Evolutionary conservation across 2,329 filamentous ascomycete genomes (phyloP), one percentile per base, ranked within the genome.

Genomic region (Colletotrichum agaves): DNA sequence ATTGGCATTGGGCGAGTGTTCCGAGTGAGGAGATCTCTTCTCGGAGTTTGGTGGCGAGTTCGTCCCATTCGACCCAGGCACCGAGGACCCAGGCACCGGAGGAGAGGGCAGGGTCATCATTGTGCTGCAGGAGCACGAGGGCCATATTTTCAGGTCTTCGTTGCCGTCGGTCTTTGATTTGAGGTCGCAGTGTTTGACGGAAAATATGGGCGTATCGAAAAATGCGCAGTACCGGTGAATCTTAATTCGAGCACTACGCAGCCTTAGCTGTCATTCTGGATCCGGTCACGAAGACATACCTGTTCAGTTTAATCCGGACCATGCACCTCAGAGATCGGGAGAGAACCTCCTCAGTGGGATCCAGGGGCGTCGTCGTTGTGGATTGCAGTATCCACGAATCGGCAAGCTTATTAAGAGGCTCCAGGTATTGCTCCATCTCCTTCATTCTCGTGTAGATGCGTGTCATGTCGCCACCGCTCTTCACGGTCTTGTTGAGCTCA

Each of bases 161-260:
- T 75, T 72, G 4, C 57, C 64, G 15, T 75, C 76, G 2, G 72
- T 61, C 33, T 73, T 75, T 37, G 76, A 75, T 61, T 77, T 77
- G 13, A 86, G 78, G 63, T 86, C 84, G 73, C 84, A 86, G 69
- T 85, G 81, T 61, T 82, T 83, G 31, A 78, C 78, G 0, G 78
- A 76, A 71, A 86, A 86, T 19, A 86, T 77, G 2, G 84, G 83
- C 5, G 81, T 74, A 69, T 86, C 83, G 49, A 78, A 81, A 72
- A 86, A 86, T 8, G 84, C 84, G 68, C 79, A 81, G 71, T 84
- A 85, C 1, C 84, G 80, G 69, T 86, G 84, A 3, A 85, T 72
- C 70, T 86, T 86, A 69, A 85, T 84, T 13, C 83, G 76, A 11
- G 84, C 83, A 72, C 84, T 85, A 52, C 35, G 27, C 11, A 23